A percentile compares a stretch with the other conserved stretches of the same genome.
These are phyloP conservation scores for Backusella luteola DNA, from an alignment of 192 early-diverging fungal genomes.

Conservation along the genomic window DNA sequence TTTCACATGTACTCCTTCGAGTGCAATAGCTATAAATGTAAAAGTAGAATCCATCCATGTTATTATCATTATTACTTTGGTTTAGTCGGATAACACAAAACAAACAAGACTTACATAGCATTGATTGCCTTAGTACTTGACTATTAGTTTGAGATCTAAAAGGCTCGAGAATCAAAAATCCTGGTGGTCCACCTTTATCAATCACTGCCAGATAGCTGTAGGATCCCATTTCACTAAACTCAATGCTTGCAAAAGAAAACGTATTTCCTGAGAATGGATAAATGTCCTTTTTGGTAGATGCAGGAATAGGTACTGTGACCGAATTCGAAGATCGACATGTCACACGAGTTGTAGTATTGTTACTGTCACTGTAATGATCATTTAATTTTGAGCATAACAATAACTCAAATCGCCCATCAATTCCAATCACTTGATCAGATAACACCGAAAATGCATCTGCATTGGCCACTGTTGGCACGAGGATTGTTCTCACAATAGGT, in stretches of 20 bases:
- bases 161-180: conserved; percentile 45
- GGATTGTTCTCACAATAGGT: conserved; percentile 21
- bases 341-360: conserved; percentile 14
- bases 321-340: conserved; percentile 29
- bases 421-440: conserved; percentile 35
- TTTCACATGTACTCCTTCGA: conserved; percentile 20
- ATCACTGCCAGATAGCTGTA: conserved; percentile 41
- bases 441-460: conserved; percentile 39
- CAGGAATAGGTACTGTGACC: conserved; percentile 35
- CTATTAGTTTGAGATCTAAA: conserved; percentile 24
- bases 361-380: not conserved
- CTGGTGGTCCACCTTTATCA: conserved; percentile 35
- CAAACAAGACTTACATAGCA: conserved; percentile 31
- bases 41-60: not conserved
- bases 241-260: conserved; percentile 40
- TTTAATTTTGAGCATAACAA: conserved; percentile 47
- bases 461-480: conserved; percentile 31
- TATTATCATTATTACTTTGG: not conserved
- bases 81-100: not conserved
- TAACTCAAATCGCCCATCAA: conserved; percentile 29
- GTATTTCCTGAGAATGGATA: conserved; percentile 31
- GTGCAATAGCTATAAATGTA: conserved; percentile 10
- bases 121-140: conserved; percentile 32
- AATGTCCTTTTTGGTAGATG: conserved; percentile 17
- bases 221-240: conserved; percentile 35